Evolutionary conservation across 352 stramenopile species (phyloP), one percentile per base, ranked within the genome.

Genomic region (Globisporangium ultimum): DNA sequence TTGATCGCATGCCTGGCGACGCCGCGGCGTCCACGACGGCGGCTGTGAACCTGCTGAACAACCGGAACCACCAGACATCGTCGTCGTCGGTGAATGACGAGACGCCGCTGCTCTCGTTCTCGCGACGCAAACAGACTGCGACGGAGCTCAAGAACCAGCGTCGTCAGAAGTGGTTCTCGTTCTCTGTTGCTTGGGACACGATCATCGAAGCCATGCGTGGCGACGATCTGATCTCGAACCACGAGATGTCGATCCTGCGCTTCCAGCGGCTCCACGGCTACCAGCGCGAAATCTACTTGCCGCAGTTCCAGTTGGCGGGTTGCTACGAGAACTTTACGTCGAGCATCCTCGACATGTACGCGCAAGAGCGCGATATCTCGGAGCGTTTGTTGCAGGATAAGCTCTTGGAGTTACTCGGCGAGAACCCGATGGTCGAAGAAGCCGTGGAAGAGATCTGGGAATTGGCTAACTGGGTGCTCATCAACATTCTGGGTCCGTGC

Each of bases 111-210:
- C 57, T 96, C 15, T 94, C 84, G 58, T 96, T 96, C 55, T 94
- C 87, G 36, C 77, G 87, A 12, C 83, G 87, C 12, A 94, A 93
- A 64, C 87, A 93, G 47, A 91, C 83, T 0, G 68, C 81, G 5
- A 68, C 80, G 53, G 87, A 96, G 60, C 63, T 90, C 17, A 88
- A 94, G 70, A 92, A 97, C 71, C 86, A 98, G 46, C 87, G 96
- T 45, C 97, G 97, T 22, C 94, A 98, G 66, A 98, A 99, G 64
- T 99, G 97, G 97, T 91, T 97, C 1, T 98, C 97, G 43, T 99
- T 99, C 64, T 98, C 94, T 18, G 88, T 97, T 24, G 96, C 96
- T 4, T 99, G 96, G 96, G 97, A 99, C 64, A 94, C 97, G 48
- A 96, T 99, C 47, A 98, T 99, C 52, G 90, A 98, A 66, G 90